These are phyloP conservation scores for Osmozyma mogii DNA, from an alignment of 805 yeast genomes.

Conservation along the genomic window DNA sequence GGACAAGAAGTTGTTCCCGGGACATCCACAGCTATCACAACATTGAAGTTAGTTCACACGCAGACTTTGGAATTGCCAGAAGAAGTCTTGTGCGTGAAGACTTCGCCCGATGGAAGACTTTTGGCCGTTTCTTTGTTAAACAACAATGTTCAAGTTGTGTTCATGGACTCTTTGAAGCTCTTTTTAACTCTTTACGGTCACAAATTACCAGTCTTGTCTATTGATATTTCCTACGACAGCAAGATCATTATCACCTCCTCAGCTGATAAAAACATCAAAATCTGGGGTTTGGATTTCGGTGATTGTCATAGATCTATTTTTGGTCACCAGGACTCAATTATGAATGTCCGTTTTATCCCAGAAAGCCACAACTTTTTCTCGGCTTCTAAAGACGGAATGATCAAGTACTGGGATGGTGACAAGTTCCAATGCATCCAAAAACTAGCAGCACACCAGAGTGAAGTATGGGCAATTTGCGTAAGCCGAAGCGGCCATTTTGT, in stretches of 20 bases:
- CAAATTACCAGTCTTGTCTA: constrained; percentile 86
- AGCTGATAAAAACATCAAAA: constrained; percentile 94
- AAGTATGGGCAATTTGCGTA: constrained; percentile 88
- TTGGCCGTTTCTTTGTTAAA: constrained; percentile 83
- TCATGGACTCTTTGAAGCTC: constrained; percentile 78
- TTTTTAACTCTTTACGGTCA: constrained; percentile 91
- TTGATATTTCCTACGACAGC: constrained; percentile 85
- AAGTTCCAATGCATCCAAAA: constrained; percentile 92
- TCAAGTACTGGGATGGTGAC: constrained; percentile 98
- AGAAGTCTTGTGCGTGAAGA: constrained; percentile 70
- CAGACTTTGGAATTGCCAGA: constrained; percentile 82
- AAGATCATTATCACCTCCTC: constrained; percentile 86
- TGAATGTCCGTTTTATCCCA: constrained; percentile 79
- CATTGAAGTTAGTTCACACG: constrained; percentile 58
- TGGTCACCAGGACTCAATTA: constrained; percentile 94
- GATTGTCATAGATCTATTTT: constrained; percentile 96
- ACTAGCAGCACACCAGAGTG: constrained; percentile 75
- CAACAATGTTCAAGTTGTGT: constrained; percentile 93
- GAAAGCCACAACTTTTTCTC: constrained; percentile 86
- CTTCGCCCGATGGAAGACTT: constrained; percentile 72
- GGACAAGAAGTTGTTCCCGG: constrained; percentile 68
- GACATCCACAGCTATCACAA: constrained; percentile 34
- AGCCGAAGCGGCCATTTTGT: constrained; percentile 64
- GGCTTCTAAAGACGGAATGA: constrained; percentile 77
- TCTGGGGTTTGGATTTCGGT: constrained; percentile 99